Percentiles rank a stretch among this genome's conserved stretches.
phyloP scores from a whole-genome alignment of 306 rosid species.

The Quercus aquifolioides region DNA sequence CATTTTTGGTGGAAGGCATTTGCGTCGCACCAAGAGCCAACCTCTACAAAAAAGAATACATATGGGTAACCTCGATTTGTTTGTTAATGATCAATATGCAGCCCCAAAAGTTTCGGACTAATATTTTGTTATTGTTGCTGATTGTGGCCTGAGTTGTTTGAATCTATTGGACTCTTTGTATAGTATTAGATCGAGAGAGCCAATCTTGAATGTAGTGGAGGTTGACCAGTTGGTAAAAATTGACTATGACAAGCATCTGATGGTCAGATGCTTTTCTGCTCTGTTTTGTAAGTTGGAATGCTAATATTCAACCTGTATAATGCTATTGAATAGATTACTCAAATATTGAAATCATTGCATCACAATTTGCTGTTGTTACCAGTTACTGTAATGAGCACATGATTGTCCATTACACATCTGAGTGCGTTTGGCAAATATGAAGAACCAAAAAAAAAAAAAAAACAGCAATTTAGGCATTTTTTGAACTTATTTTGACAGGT shows the following conservation, averaged over 20 bases:
- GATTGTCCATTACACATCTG: neutral
- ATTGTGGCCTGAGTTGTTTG: neutral
- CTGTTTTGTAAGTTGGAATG: neutral
- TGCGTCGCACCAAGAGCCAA: too few relatives aligned
- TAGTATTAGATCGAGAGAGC: neutral
- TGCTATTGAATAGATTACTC: neutral
- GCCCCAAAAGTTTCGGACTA: too few relatives aligned
- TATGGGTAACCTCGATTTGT: too few relatives aligned
- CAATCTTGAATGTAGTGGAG: neutral
- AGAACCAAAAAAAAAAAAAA: neutral
- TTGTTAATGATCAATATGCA: too few relatives aligned
- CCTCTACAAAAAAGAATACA: too few relatives aligned
- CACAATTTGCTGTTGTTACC: constrained; percentile 7
- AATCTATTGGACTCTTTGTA: neutral
- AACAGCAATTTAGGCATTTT: too few relatives aligned
- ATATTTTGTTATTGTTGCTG: too few relatives aligned
- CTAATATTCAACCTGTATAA: neutral
- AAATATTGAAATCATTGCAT: neutral
- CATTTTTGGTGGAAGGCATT: too few relatives aligned
- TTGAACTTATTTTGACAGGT: too few relatives aligned
- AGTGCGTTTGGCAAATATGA: neutral
- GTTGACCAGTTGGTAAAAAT: neutral
- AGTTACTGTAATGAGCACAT: neutral
- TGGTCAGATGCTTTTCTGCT: neutral
- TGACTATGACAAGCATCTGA: neutral